Base-by-base conservation (phyloP, 1,284 basidiomycete genomes). In the Heterobasidion parviporum region DNA sequence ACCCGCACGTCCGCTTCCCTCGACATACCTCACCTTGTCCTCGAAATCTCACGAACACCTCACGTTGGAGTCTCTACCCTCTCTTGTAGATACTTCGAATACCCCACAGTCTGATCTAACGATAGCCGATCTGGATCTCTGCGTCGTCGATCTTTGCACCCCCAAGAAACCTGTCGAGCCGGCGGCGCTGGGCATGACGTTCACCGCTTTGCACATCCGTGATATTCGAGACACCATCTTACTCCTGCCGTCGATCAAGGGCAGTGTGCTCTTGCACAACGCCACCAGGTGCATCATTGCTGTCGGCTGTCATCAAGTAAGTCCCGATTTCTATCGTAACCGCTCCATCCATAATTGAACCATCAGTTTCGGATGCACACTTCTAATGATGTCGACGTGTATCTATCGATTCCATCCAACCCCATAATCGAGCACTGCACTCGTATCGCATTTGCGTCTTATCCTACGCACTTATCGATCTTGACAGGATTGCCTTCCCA, bases 321-420 rank as follows among this genome's bases (percentile, higher is more conserved):
- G 71, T 61, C 43, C 26, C n/a, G 3, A 33, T 18, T 50, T 35
- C 52, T 32, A 36, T 48, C 15, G 8, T 14, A 50, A 45, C 26
- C 12, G 26, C 51, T 35, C 10, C 26, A 9, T 15, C 51, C 20
- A 26, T 43, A 55, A 51, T 59, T 48, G 54, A 14, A 32, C n/a
- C n/a, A 46, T 10, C 61, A 93, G 90, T 90, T 91, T 65, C 83
- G 90, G 18, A 89, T 93, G 79, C 91, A 93, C 63, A 74, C 76
- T 7, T 89, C 88, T 0, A 73, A 66, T 0, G 59, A 73, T 8
- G 77, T 83, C 0, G 79, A 82, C 48, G 78, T 91, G 4, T 82
- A 85, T 59, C 74, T 93, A 2, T 70, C 79, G 15, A 81, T 83
- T 8, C 65, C 72, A 7, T 89, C 87, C 1, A 81, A 83, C 55